phyloP scores from a whole-genome alignment of 2,329 filamentous ascomycete species.

The Sporothrix humicola region DNA sequence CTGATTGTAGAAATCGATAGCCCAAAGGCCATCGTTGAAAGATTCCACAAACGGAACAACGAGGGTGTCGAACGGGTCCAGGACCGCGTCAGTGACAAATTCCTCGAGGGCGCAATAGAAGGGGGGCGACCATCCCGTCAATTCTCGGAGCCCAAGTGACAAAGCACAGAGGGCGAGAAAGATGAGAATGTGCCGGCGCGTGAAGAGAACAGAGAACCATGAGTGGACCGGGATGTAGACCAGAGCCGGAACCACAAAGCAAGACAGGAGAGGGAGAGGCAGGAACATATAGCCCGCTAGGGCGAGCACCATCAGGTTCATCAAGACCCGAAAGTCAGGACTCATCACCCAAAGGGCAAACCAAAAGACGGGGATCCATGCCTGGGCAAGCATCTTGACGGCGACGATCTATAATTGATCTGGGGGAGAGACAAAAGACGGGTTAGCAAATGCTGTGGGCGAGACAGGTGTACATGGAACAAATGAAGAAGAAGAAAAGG shows the following conservation, averaged over 20 bases:
- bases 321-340: background rate
- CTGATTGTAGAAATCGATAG: conserved; percentile 7
- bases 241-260: conserved; percentile 20
- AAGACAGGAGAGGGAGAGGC: conserved; percentile 2
- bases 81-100: conserved; percentile 4
- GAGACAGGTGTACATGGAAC: too few species aligned
- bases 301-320: background rate
- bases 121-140: background rate
- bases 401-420: background rate
- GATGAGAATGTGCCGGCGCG: conserved; percentile 24
- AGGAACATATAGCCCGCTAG: conserved; percentile 8
- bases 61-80: conserved; percentile 12
- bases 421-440: background rate
- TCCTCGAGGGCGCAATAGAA: background rate
- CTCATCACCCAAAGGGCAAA: background rate
- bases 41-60: conserved; percentile 31
- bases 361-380: background rate
- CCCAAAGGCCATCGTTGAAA: conserved; percentile 4
- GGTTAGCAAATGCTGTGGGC: background rate
- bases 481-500: background rate
- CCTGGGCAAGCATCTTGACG: conserved; percentile 23
- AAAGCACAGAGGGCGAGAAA: background rate
- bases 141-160: background rate
- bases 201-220: conserved; percentile 1
- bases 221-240: conserved; percentile 17